Evolutionary conservation across 2,329 filamentous ascomycete genomes (phyloP).

Genomic region (Talaromyces sp.): DNA sequence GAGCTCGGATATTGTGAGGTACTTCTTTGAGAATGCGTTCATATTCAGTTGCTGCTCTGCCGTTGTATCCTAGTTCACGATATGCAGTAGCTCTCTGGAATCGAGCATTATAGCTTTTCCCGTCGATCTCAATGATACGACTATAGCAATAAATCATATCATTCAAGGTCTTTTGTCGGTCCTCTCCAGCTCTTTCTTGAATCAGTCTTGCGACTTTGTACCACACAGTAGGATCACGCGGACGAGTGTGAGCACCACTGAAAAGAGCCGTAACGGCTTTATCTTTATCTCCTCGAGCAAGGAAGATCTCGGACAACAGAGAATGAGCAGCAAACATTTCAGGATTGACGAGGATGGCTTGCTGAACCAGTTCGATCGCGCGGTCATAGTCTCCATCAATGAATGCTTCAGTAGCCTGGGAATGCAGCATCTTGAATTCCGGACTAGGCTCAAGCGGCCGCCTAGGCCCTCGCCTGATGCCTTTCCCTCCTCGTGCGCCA

Average conservation of each 20-base stretch:
- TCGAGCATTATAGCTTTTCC: constrained; percentile 51
- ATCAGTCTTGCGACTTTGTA: constrained; percentile 55
- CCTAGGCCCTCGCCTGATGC: constrained; percentile 45
- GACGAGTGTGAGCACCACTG: constrained; percentile 56
- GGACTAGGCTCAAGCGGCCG: constrained; percentile 46
- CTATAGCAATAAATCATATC: constrained; percentile 53
- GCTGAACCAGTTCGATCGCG: constrained; percentile 42
- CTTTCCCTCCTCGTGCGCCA: constrained; percentile 42
- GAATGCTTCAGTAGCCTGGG: constrained; percentile 47
- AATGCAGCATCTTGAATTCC: constrained; percentile 48
- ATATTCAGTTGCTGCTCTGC: constrained; percentile 50
- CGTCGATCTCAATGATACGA: constrained; percentile 53
- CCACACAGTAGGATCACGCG: constrained; percentile 55
- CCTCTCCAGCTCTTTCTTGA: constrained; percentile 46
- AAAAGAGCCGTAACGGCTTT: constrained; percentile 56
- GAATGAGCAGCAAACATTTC: constrained; percentile 61
- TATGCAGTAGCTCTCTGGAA: constrained; percentile 55
- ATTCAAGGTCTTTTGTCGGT: constrained; percentile 41
- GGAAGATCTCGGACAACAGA: constrained; percentile 57
- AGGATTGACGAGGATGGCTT: constrained; percentile 56
- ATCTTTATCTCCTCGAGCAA: constrained; percentile 53
- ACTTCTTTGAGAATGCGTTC: constrained; percentile 52
- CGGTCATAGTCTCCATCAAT: constrained; percentile 46
- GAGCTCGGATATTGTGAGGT: constrained; percentile 53
- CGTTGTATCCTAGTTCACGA: constrained; percentile 47